Evolutionary conservation across 2,329 filamentous ascomycete species (phyloP), one percentile per base, ranked within the genome.

Genomic region (Aspergillus chevalieri): DNA sequence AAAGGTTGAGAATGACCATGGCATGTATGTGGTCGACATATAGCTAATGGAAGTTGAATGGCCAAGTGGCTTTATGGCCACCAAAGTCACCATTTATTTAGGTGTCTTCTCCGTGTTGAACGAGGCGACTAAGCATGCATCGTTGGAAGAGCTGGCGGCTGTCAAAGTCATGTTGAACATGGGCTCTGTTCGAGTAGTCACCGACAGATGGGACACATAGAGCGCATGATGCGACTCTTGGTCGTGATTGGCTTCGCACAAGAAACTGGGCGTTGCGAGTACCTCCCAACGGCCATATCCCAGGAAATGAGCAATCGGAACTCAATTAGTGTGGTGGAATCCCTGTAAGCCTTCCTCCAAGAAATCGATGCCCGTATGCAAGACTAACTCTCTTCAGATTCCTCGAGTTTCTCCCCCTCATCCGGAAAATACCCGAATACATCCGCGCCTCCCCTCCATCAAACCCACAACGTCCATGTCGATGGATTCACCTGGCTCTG

Each of bases 161-260:
- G 33, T 46, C 22, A 62, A 61, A 46, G 56, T 52, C 2, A 21
- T 39, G 3, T 36, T 15, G 19, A 22, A n/a, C 17, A 26, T 19
- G 14, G 26, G 12, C 7, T 3, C 12, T 19, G 15, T 41, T 15
- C 24, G 36, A 1, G 26, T 10, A 8, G 19, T 17, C 10, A 36
- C 14, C 28, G 12, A 47, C 1, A 6, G 3, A 26, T 24, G 28
- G 14, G 24, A 33, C 42, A 30, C 14, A 3, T 26, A 62, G 58
- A 59, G 30, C 57, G 58, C 1, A 59, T 61, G 4, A 53, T 62
- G 57, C 54, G 59, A 21, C 44, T 61, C 19, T 43, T 60, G 6
- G 51, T 56, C 7, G 39, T 49, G 42, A 51, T 52, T 43, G 58
- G 45, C 3, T 56, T 61, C 21, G 54, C 45, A 1, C 38, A 48